Base-by-base conservation (phyloP, 1,284 basidiomycete species). In the Naganishia liquefaciens region DNA sequence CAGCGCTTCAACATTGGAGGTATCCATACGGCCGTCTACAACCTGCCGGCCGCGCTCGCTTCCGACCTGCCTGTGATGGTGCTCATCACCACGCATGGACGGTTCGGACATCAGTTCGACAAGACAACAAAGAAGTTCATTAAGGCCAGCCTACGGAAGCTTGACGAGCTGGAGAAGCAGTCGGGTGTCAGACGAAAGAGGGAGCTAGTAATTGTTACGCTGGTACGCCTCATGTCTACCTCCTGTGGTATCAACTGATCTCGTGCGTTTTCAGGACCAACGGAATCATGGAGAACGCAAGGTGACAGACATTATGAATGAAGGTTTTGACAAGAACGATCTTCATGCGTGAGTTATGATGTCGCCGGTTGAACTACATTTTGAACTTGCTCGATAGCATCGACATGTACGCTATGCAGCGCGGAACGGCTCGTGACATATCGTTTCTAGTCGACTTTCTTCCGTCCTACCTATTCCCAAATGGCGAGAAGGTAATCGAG, bases 381-480 rank as follows among this genome's bases (percentile, higher is more conserved):
- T 25, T 9, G 7, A 40, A 30, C 43, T 21, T 51, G 64, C 55
- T 10, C 44, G 42, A 47, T 66, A 89, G 88, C 5, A 70, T 87
- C 43, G 89, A 91, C 72, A 88, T 90, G 88, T 89, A 88, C 68
- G 80, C 84, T 9, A 86, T 86, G 42, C 82, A 88, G 71, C 80
- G 74, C 65, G 91, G 91, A 4, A 88, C 88, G 0, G 86, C 86
- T 3, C 80, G 83, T 52, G 93, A 95, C 72, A 83, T 91, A 9
- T 87, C 87, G 0, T 87, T 88, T 77, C 75, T 95, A 64, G 87
- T 93, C 68, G 89, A 93, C 74, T 88, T 91, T 73, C 81, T 95
- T 2, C 85, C 88, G 0, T 75, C 86, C 1, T 90, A 88, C 75
- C 77, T 95, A 25, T 95, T 89, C 74, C 91, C 91, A 0, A 72